Conservation (phyloP, 2,329 filamentous ascomycete species). For the Metarhizium sp. region DNA sequence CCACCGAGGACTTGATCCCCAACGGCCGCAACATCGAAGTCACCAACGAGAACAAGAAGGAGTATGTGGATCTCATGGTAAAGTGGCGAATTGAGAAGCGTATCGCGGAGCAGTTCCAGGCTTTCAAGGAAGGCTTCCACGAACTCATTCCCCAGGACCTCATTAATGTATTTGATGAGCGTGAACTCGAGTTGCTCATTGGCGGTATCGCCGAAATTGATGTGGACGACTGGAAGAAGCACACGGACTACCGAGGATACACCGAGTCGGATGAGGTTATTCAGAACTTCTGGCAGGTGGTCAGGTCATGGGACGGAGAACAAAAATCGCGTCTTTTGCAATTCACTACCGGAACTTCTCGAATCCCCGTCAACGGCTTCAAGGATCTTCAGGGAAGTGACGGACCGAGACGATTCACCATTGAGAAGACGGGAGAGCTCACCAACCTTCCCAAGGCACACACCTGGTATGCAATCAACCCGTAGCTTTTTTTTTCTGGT, state of each 20-base stretch:
- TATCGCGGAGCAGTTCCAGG: constrained; percentile 95
- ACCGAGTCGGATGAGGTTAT: constrained; percentile 97
- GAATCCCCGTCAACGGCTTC: constrained; percentile 98
- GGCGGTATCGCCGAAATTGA: constrained; percentile 99
- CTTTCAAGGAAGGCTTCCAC: constrained; percentile 95
- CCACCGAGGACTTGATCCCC: constrained; percentile 88
- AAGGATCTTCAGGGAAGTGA: constrained; percentile 98
- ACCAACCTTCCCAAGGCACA: constrained; percentile 91
- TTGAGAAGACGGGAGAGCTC: constrained; percentile 92
- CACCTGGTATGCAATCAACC: constrained; percentile 67
- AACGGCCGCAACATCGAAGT: constrained; percentile 87
- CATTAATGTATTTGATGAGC: constrained; percentile 97
- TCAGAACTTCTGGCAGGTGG: constrained; percentile 97
- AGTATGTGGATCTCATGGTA: constrained; percentile 97
- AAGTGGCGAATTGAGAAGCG: constrained; percentile 99
- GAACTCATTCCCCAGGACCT: constrained; percentile 94
- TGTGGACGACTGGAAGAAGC: constrained; percentile 99
- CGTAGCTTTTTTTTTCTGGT: background rate
- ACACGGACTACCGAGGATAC: constrained; percentile 97
- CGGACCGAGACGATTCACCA: constrained; percentile 89
- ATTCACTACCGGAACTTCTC: constrained; percentile 93
- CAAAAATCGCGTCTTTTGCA: constrained; percentile 94
- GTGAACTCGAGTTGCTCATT: constrained; percentile 90
- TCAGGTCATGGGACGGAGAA: constrained; percentile 93
- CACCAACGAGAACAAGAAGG: constrained; percentile 97